These are phyloP conservation scores for Venturia oleaginea DNA, from an alignment of 2,329 filamentous ascomycete genomes.

Conservation along the genomic window DNA sequence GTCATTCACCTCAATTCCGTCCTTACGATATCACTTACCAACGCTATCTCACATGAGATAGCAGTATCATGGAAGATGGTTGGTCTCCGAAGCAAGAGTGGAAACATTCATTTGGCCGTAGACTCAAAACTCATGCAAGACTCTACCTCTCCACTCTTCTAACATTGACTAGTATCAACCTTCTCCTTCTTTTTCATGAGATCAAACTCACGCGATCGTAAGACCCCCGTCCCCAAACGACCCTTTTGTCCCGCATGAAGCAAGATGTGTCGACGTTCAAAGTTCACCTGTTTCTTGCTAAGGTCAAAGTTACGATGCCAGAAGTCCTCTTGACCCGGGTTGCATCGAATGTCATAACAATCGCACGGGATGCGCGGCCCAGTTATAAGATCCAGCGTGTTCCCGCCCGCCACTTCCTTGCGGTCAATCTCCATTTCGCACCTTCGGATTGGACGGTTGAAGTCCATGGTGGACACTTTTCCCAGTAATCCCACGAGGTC, in stretches of 20 bases:
- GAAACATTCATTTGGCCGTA: too few relatives aligned
- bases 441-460: neutral
- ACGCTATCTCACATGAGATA: too few relatives aligned
- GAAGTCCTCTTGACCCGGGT: neutral
- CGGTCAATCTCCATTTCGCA: neutral
- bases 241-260: neutral
- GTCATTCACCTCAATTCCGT: too few relatives aligned
- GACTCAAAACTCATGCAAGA: neutral
- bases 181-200: neutral
- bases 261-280: neutral
- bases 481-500: neutral
- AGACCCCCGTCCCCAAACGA: neutral
- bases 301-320: neutral
- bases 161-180: neutral
- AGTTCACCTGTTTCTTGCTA: neutral
- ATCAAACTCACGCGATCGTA: neutral
- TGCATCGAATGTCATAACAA: neutral
- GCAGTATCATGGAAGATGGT: too few relatives aligned
- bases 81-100: too few relatives aligned
- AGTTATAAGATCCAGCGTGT: neutral
- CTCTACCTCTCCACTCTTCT: neutral
- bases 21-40: too few relatives aligned
- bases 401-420: neutral
- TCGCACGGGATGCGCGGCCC: neutral
- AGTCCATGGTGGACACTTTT: neutral